phyloP scores from a whole-genome alignment of 108 stramenopile genomes.

The Fragilaria radians region DNA sequence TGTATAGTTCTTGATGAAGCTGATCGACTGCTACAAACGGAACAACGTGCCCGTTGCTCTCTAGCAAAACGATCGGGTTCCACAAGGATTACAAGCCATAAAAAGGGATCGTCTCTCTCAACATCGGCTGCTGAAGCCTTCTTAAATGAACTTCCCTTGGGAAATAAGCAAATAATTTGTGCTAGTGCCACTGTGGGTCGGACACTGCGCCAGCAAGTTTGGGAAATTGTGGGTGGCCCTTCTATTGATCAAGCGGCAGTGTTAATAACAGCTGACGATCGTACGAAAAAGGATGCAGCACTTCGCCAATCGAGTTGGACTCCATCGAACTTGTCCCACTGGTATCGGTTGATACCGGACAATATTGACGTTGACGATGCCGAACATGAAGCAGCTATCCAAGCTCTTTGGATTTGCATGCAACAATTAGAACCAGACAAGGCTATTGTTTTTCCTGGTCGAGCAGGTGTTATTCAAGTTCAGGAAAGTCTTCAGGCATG shows the following conservation, averaged over 20 bases:
- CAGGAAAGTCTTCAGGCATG: slow-evolving; percentile 22
- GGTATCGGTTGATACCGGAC: not conserved
- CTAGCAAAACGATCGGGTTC: slow-evolving; percentile 7
- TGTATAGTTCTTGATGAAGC: slow-evolving; percentile 67
- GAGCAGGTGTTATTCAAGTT: slow-evolving; percentile 43
- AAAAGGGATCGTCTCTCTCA: slow-evolving; percentile 1
- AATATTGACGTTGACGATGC: not conserved
- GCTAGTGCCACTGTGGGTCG: slow-evolving; percentile 69
- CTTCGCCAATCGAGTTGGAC: not conserved
- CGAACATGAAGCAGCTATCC: slow-evolving; percentile 6
- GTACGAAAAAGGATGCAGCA: slow-evolving; percentile 49
- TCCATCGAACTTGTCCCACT: not conserved
- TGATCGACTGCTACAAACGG: slow-evolving; percentile 65
- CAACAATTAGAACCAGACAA: slow-evolving; percentile 7
- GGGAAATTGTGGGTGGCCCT: slow-evolving; percentile 47
- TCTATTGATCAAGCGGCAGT: slow-evolving; percentile 59
- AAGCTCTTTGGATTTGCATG: not conserved
- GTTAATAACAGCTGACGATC: slow-evolving; percentile 53
- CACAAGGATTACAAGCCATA: not conserved
- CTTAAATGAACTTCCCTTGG: slow-evolving; percentile 1
- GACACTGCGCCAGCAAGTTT: slow-evolving; percentile 61
- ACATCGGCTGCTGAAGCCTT: slow-evolving; percentile 5
- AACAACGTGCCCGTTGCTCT: slow-evolving; percentile 35
- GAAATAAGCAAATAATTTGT: slow-evolving; percentile 44
- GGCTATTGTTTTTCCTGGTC: slow-evolving; percentile 62